Evolutionary conservation across 2,329 filamentous ascomycete genomes (phyloP), one percentile per base, ranked within the genome.

Genomic region (Fusarium sp.): DNA sequence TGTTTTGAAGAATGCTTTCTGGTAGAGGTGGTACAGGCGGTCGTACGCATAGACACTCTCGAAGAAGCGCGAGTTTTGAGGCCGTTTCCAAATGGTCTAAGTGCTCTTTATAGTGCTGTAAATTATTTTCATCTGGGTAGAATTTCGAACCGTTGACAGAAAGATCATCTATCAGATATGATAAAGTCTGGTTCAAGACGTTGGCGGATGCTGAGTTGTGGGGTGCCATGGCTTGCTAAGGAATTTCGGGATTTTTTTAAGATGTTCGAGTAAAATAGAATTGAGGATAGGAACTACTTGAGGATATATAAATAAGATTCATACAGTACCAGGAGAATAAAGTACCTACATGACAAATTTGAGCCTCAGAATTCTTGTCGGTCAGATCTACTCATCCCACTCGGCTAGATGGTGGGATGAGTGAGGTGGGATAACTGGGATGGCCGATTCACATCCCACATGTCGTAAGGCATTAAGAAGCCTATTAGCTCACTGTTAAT

Each of bases 31-130:
- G 66, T 10, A 48, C n/a, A 3, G 70, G 65, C 2, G 44, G 20
- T 3, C 68, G 70, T 2, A 70, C 46, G 4, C 70, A 72, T 2
- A 72, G 34, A 0, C 49, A 36, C 36, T 72, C 65, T 6, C 60
- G 52, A 3, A 72, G 44, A 6, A 70, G 56, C 0, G 49, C 32
- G 0, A 72, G 2, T 14, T 69, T 72, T 0, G 65, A 54, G 1
- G 69, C 54, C 4, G 67, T 52, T 8, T 70, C 69, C 0, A 72
- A 49, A 19, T 72, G 67, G 1, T 42, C n/a, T 0, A 71, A 4
- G 17, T 72, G 69, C 0, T 56, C 6, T 6, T 61, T 48, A 3
- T 67, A 69, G 4, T 72, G 69, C 3, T 28, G 43, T 1, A 72
- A 56, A 1, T 52, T 42, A 1, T 39, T 24, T 0, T 32, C n/a